A percentile compares a stretch with the other conserved stretches of the same genome.
phyloP scores from a whole-genome alignment of 129 eudicot genomes.

The Deinandra increscens region DNA sequence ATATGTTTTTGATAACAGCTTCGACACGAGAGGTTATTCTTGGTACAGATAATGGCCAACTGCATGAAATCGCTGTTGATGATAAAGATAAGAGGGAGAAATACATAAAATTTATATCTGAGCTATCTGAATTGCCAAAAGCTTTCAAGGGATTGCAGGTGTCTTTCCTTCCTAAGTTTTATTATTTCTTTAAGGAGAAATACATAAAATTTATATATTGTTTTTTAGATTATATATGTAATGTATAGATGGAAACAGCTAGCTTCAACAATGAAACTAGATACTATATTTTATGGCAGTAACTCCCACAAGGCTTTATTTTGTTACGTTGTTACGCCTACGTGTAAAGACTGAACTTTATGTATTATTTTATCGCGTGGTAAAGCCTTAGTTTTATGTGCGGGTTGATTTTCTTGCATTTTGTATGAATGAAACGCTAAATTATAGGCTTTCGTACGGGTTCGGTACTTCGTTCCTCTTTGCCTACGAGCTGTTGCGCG shows the following conservation, averaged over 20 bases:
- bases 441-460: too few species aligned
- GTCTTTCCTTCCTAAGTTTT: conserved; percentile 4
- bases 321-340: too few species aligned
- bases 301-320: conserved; percentile 87
- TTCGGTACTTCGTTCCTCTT: too few species aligned
- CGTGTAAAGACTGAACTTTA: too few species aligned
- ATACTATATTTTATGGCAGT: conserved; percentile 94
- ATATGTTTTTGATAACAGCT: too few species aligned
- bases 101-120: conserved; percentile 76
- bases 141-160: conserved; percentile 90
- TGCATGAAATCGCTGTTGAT: conserved; percentile 79
- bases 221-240: neutral
- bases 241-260: conserved; percentile 95
- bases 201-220: neutral
- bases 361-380: too few species aligned
- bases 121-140: conserved; percentile 74
- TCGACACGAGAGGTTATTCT: too few species aligned
- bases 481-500: too few species aligned
- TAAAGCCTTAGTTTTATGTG: too few species aligned
- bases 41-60: too few species aligned
- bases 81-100: conserved; percentile 97
- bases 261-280: conserved; percentile 61
- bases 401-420: too few species aligned
- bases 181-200: neutral
- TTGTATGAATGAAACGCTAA: too few species aligned